phyloP scores from a whole-genome alignment of 495 filamentous ascomycete genomes.

The Talaromyces proteolyticus region DNA sequence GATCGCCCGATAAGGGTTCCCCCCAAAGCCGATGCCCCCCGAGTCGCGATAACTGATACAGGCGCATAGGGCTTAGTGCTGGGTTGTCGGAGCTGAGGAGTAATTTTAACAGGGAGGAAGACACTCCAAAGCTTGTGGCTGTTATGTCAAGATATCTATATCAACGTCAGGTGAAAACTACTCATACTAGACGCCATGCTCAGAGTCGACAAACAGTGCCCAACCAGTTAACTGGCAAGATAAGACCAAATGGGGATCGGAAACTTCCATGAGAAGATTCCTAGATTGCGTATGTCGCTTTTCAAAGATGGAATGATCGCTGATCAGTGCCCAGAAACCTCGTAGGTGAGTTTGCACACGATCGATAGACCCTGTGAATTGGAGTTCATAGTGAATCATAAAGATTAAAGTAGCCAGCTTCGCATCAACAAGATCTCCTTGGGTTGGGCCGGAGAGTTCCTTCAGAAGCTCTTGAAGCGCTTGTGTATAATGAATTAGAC shows the following conservation, averaged over 20 bases:
- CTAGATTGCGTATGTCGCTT: background rate
- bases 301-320: background rate
- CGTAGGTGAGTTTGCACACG: background rate
- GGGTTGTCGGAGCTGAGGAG: background rate
- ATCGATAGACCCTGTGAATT: background rate
- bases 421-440: background rate
- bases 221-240: background rate
- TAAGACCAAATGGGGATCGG: background rate
- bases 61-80: background rate
- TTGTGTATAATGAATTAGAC: background rate
- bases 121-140: background rate
- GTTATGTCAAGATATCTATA: background rate
- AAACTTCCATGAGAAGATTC: background rate
- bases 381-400: background rate
- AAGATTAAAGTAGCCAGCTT: background rate
- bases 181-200: background rate
- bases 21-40: background rate
- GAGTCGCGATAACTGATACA: background rate
- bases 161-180: background rate
- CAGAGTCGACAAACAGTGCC: background rate
- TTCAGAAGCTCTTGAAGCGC: background rate
- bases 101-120: background rate
- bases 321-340: background rate
- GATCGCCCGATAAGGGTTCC: background rate
- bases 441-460: background rate